Conservation (phyloP, 2,329 filamentous ascomycete genomes). For the Verruconis gallopava region DNA sequence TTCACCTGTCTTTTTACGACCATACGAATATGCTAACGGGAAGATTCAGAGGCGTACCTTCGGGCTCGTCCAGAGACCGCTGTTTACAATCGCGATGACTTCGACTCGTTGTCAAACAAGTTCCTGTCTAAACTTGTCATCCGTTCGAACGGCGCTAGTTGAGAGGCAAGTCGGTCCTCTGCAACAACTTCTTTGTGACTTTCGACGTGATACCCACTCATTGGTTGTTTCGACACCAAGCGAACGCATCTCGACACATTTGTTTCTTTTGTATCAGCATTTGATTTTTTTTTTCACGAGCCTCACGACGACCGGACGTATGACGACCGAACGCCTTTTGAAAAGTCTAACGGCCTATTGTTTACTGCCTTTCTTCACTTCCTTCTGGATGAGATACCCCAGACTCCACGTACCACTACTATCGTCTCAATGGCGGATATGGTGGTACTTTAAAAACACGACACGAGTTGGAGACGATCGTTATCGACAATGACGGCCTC, state of each 20-base stretch:
- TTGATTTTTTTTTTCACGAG: not conserved
- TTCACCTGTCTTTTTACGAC: too few relatives aligned
- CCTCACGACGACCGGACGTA: not conserved
- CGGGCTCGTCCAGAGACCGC: constrained; percentile 59
- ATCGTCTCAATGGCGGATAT: too few relatives aligned
- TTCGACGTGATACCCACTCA: too few relatives aligned
- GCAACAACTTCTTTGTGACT: too few relatives aligned
- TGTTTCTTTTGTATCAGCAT: not conserved
- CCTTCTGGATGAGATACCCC: not conserved
- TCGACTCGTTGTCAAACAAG: constrained; percentile 93
- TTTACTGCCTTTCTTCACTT: not conserved
- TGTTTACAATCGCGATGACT: constrained; percentile 82
- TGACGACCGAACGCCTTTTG: not conserved
- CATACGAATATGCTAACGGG: too few relatives aligned
- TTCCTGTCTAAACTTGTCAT: constrained; percentile 95
- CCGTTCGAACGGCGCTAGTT: constrained; percentile 52
- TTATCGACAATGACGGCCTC: too few relatives aligned
- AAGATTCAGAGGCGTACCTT: constrained; percentile 73
- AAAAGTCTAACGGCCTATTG: constrained; percentile 1
- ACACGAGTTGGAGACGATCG: too few relatives aligned
- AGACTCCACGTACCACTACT: too few relatives aligned
- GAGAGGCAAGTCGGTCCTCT: too few relatives aligned
- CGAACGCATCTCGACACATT: too few relatives aligned
- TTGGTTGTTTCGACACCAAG: too few relatives aligned
- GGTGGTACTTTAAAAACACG: too few relatives aligned